phyloP scores from a whole-genome alignment of 192 early-diverging fungal genomes.

The Coemansia sp. region DNA sequence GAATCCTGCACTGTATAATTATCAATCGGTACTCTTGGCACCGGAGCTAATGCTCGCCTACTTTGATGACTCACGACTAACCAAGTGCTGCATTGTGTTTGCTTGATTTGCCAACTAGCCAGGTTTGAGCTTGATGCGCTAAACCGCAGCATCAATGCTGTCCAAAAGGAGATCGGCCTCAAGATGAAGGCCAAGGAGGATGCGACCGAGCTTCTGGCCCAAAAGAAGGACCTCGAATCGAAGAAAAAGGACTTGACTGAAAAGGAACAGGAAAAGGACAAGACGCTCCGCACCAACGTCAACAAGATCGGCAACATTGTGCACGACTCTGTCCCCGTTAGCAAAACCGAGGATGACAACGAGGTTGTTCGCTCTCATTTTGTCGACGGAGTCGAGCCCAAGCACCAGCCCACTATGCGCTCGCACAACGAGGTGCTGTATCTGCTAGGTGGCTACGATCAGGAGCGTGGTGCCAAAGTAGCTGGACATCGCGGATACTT shows the following conservation, averaged over 20 bases:
- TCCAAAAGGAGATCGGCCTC: slow-evolving; percentile 88
- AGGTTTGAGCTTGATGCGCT: slow-evolving; percentile 84
- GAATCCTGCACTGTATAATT: not conserved
- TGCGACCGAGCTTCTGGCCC: slow-evolving; percentile 69
- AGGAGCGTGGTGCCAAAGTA: slow-evolving; percentile 88
- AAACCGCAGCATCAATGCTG: slow-evolving; percentile 90
- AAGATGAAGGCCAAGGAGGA: slow-evolving; percentile 94
- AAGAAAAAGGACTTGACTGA: slow-evolving; percentile 71
- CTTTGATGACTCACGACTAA: slow-evolving; percentile 14
- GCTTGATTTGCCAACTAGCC: slow-evolving; percentile 54
- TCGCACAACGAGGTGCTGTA: slow-evolving; percentile 96
- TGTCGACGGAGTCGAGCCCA: slow-evolving; percentile 60
- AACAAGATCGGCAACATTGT: slow-evolving; percentile 98
- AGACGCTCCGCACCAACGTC: slow-evolving; percentile 69
- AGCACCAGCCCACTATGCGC: slow-evolving; percentile 64
- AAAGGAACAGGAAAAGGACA: slow-evolving; percentile 80
- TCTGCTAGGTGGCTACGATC: slow-evolving; percentile 88
- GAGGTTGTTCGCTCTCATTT: slow-evolving; percentile 67
- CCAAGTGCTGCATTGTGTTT: not conserved
- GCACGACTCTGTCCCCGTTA: slow-evolving; percentile 86
- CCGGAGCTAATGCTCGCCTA: not conserved
- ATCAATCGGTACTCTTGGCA: not conserved
- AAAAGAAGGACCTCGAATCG: slow-evolving; percentile 76
- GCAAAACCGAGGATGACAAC: slow-evolving; percentile 85
- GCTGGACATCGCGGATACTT: slow-evolving; percentile 99